phyloP scores from a whole-genome alignment of 768 basidiomycete species.

The Phaffia tasmanica region DNA sequence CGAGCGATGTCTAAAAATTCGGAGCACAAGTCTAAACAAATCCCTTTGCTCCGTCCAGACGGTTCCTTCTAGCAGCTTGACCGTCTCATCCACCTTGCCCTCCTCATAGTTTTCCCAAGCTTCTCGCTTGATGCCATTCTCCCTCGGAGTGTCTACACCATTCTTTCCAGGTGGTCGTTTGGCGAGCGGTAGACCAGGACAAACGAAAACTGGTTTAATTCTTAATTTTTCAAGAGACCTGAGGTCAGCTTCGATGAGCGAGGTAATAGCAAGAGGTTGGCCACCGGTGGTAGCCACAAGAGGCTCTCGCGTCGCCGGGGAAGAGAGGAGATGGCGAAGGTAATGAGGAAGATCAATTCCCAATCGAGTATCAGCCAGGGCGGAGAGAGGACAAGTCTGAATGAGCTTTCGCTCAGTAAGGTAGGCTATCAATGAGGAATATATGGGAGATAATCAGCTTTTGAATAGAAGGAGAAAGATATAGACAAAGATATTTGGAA shows the following conservation, averaged over 20 bases:
- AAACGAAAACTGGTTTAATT: constrained; percentile 98
- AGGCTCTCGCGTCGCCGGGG: constrained; percentile 67
- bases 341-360: constrained; percentile 95
- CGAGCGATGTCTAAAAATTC: constrained; percentile 85
- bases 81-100: constrained; percentile 76
- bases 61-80: constrained; percentile 59
- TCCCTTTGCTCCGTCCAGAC: constrained; percentile 59
- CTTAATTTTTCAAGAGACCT: constrained; percentile 76
- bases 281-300: constrained; percentile 91
- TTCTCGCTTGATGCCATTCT: constrained; percentile 41
- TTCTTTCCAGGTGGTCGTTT: constrained; percentile 59
- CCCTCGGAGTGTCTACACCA: constrained; percentile 33
- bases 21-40: constrained; percentile 82
- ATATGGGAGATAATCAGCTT: not conserved
- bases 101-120: constrained; percentile 92
- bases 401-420: constrained; percentile 78
- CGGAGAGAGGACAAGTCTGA: constrained; percentile 65
- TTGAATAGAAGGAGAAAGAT: not conserved
- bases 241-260: constrained; percentile 71
- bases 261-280: constrained; percentile 63
- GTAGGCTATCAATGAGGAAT: constrained; percentile 50
- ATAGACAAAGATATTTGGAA: not conserved
- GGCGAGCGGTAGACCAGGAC: constrained; percentile 73
- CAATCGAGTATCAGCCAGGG: constrained; percentile 78
- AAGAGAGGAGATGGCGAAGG: constrained; percentile 55